Evolutionary conservation across 371 early-diverging fungal genomes (phyloP), one percentile per base, ranked within the genome.

Genomic region (Actinomucor elegans): DNA sequence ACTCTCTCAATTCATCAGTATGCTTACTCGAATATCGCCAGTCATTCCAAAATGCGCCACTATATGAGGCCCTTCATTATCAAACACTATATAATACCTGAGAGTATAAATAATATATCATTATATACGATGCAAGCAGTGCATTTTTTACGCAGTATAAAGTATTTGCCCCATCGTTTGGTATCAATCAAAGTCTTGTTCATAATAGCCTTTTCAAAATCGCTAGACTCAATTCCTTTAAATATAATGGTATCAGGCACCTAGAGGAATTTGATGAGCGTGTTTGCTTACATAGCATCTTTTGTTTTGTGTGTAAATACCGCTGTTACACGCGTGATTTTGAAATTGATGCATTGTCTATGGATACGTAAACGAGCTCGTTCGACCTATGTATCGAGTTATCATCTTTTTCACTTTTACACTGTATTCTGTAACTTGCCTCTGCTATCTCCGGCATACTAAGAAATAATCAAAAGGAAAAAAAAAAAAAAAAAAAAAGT

Each of bases 11-110:
- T 33, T 7, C 17, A 9, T 21, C 20, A 18, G 18, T 23, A 27
- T 12, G 55, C 42, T 52, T 51, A 54, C 34, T 31, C 48, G 17
- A 31, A 49, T 55, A 46, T 52, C 55, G 27, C 83, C 84, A 10
- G 85, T 80, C 81, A 82, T 82, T 10, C 87, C 86, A 45, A 83
- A 65, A 59, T 87, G 85, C 15, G 72, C 55, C 7, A 85, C 81
- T 1, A 77, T 52, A 47, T 72, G 61, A 7, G 67, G 70, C 5
- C 49, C 66, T 38, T n/a, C n/a, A n/a, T 64, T 41, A 37, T 77
- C 65, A 27, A 78, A 50, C 23, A 67, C 77, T 67, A 33, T 12
- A 18, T 5, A 37, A 23, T 23, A 42, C 1, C 18, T 2, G 55
- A 17, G n/a, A n/a, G n/a, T n/a, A 42, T 40, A 20, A 3, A 40